Evolutionary conservation across 306 rosid species (phyloP).

Genomic region (Citrullus mucosospermus): DNA sequence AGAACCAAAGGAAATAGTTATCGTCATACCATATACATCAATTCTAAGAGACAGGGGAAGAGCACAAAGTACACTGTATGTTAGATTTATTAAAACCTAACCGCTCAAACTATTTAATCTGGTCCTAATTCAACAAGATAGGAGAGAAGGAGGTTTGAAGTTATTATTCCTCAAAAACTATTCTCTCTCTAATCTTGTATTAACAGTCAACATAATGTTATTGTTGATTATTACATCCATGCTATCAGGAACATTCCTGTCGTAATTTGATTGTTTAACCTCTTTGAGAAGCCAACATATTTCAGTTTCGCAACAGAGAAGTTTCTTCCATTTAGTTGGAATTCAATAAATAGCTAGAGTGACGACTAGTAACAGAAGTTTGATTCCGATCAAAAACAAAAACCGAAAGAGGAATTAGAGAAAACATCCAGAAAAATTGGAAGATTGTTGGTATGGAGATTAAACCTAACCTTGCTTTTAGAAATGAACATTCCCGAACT

Average conservation of each 20-base stretch:
- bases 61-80: background rate
- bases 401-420: background rate
- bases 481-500: slow-evolving; percentile 94
- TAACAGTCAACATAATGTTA: background rate
- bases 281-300: background rate
- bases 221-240: background rate
- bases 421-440: background rate
- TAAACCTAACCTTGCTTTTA: slow-evolving; percentile 54
- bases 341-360: background rate
- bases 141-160: background rate
- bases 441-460: background rate
- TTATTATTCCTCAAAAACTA: background rate
- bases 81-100: background rate
- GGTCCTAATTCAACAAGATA: background rate
- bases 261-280: background rate
- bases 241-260: background rate
- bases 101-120: background rate
- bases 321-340: background rate
- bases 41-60: background rate
- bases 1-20: background rate
- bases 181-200: background rate
- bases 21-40: background rate
- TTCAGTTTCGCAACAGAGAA: background rate
- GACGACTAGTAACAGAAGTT: background rate
- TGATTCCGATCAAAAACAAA: background rate